A percentile compares a stretch with the other conserved stretches of the same genome.
Conservation (phyloP, 129 eudicot species). For the Tagetes patula region DNA sequence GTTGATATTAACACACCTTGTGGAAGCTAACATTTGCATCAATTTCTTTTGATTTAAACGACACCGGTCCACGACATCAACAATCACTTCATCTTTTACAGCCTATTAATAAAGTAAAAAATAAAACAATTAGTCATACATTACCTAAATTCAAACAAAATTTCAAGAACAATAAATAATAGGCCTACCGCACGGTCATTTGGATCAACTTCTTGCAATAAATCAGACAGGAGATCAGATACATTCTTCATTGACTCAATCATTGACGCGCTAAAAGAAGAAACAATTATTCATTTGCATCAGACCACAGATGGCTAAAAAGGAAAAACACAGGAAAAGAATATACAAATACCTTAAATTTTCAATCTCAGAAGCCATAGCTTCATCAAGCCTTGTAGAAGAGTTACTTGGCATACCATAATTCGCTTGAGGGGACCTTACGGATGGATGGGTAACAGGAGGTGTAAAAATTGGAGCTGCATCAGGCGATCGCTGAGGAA, state of each 20-base stretch:
- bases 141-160: slow-evolving; percentile 8
- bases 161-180: neutral
- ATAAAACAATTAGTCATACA: slow-evolving; percentile 10
- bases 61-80: slow-evolving; percentile 83
- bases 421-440: slow-evolving; percentile 56
- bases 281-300: neutral
- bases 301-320: neutral
- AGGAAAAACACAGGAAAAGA: neutral
- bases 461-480: slow-evolving; percentile 80
- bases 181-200: slow-evolving; percentile 57
- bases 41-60: slow-evolving; percentile 85
- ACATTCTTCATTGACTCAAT: slow-evolving; percentile 69
- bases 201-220: slow-evolving; percentile 86
- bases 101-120: slow-evolving; percentile 41
- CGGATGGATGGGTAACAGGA: slow-evolving; percentile 57
- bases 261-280: slow-evolving; percentile 47
- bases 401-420: slow-evolving; percentile 90
- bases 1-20: slow-evolving; percentile 42
- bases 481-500: slow-evolving; percentile 67
- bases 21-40: slow-evolving; percentile 74
- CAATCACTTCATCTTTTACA: slow-evolving; percentile 76
- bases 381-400: slow-evolving; percentile 81
- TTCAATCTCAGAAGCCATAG: slow-evolving; percentile 76
- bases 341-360: slow-evolving; percentile 52
- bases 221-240: slow-evolving; percentile 72